phyloP scores from a whole-genome alignment of 345 rosid genomes.

The Boechera retrofracta region DNA sequence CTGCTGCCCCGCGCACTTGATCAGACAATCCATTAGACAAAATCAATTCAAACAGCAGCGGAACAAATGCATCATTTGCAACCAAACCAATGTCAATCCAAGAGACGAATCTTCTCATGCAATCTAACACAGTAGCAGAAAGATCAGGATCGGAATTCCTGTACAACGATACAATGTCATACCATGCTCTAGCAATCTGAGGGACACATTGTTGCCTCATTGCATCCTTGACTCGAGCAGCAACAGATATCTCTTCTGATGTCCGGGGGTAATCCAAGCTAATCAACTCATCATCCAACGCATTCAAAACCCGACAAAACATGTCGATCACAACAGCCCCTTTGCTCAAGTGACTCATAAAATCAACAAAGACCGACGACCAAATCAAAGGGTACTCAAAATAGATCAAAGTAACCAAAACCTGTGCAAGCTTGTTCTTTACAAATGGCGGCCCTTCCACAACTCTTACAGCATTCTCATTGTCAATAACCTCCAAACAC shows the following conservation, averaged over 20 bases:
- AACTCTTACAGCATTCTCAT: conserved; percentile 54
- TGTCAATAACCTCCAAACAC: conserved; percentile 60
- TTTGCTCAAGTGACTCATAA: conserved; percentile 64
- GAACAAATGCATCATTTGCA: conserved; percentile 74
- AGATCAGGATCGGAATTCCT: conserved; percentile 74
- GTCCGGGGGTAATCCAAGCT: conserved; percentile 87
- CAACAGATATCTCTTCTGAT: conserved; percentile 65
- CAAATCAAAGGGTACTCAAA: conserved; percentile 88
- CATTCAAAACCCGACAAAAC: conserved; percentile 91
- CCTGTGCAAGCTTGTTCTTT: conserved; percentile 93
- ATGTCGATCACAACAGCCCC: conserved; percentile 79
- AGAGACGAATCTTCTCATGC: conserved; percentile 82
- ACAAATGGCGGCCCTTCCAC: conserved; percentile 78
- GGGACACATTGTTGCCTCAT: conserved; percentile 95
- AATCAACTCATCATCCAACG: conserved; percentile 86
- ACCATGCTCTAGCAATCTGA: conserved; percentile 90
- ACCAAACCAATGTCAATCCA: conserved; percentile 94
- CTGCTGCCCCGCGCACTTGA: conserved; percentile 84
- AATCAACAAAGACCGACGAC: conserved; percentile 82
- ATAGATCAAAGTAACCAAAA: conserved; percentile 82
- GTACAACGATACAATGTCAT: conserved; percentile 68
- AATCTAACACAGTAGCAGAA: conserved; percentile 69
- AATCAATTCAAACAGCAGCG: conserved; percentile 76
- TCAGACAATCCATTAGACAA: conserved; percentile 65
- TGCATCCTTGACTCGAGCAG: conserved; percentile 86